Conservation (phyloP, 2,329 filamentous ascomycete species). For the Paracoccidioides lutzii region DNA sequence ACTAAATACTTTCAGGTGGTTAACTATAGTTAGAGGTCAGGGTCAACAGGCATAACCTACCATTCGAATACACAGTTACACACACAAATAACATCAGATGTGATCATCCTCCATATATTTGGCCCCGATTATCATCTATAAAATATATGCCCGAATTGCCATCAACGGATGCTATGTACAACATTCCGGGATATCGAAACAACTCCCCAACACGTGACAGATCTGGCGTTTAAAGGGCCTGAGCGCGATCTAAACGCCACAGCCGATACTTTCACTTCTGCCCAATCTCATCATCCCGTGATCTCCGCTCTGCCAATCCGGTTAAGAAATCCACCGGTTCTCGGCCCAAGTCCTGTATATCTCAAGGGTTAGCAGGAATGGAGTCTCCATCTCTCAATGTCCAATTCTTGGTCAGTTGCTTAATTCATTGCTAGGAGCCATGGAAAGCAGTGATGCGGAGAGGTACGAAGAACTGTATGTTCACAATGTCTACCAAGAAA, state of each 20-base stretch:
- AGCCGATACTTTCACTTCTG: constrained; percentile 5
- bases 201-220: not conserved
- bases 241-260: constrained; percentile 3
- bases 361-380: not conserved
- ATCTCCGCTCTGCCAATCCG: not conserved
- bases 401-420: not conserved
- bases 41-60: too few relatives aligned
- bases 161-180: not conserved
- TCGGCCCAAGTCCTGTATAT: not conserved
- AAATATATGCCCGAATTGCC: not conserved
- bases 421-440: not conserved
- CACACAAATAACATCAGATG: not conserved
- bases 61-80: not conserved
- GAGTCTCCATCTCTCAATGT: not conserved
- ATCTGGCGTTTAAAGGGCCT: not conserved
- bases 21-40: too few relatives aligned
- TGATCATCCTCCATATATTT: not conserved
- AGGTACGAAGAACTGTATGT: constrained; percentile 76
- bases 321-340: not conserved
- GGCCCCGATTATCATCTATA: not conserved
- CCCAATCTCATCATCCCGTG: not conserved
- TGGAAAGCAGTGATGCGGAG: constrained; percentile 11
- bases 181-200: not conserved
- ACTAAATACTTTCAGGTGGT: too few relatives aligned
- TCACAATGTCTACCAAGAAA: constrained; percentile 67